Evolutionary conservation across 2,329 filamentous ascomycete genomes (phyloP).

Genomic region (Salinomyces thailandicus): DNA sequence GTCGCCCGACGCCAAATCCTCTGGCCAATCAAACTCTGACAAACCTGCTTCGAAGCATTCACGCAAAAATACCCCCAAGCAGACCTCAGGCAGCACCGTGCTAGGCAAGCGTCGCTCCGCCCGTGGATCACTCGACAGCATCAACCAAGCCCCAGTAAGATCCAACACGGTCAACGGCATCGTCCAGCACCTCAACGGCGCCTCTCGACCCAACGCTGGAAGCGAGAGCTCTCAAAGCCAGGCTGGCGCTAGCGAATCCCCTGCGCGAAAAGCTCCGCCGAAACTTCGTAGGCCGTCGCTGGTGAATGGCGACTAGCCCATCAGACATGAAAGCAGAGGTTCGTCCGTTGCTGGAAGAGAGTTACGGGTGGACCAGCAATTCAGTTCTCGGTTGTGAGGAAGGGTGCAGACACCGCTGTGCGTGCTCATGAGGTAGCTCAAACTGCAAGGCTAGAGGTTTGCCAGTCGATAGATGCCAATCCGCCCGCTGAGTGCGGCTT

Average conservation of each 20-base stretch:
- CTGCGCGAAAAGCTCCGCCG: conserved; percentile 2
- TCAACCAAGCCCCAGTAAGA: not conserved
- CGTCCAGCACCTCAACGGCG: conserved; percentile 5
- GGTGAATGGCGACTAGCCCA: too few species aligned
- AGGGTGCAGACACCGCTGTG: too few species aligned
- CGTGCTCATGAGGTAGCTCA: too few species aligned
- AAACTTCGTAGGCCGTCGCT: conserved; percentile 2
- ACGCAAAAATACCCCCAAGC: not conserved
- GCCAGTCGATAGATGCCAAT: too few species aligned
- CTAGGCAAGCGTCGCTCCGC: conserved; percentile 5
- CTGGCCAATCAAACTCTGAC: not conserved
- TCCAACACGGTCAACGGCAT: conserved; percentile 6
- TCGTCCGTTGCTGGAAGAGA: too few species aligned
- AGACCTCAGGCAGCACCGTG: not conserved
- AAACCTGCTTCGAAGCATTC: not conserved
- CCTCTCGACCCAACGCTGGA: not conserved
- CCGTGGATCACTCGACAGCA: not conserved
- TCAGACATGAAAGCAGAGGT: too few species aligned
- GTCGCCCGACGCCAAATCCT: not conserved
- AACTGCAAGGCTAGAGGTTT: too few species aligned
- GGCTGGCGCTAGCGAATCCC: conserved; percentile 1
- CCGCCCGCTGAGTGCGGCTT: too few species aligned
- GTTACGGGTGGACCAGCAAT: too few species aligned
- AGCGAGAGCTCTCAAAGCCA: conserved; percentile 1
- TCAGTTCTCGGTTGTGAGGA: too few species aligned